Evolutionary conservation across 2,329 filamentous ascomycete species (phyloP).

Genomic region (Botrytis fragariae): DNA sequence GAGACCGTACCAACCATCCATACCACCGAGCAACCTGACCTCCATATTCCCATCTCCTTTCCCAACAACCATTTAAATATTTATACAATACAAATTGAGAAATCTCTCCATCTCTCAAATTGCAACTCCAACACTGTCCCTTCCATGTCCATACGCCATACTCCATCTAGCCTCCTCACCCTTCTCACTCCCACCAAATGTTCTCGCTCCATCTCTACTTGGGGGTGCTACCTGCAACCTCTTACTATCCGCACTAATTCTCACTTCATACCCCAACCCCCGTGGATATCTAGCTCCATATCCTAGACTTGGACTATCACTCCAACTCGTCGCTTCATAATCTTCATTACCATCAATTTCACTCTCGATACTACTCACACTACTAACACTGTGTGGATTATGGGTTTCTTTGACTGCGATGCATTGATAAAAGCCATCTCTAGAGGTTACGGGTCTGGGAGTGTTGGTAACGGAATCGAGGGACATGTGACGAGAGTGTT

Average conservation of each 20-base stretch:
- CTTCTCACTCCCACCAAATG: conserved; percentile 40
- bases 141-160: conserved; percentile 32
- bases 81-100: background rate
- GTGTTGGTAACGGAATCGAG: conserved; percentile 54
- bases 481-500: conserved; percentile 43
- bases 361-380: conserved; percentile 4
- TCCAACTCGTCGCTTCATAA: conserved; percentile 19
- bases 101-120: conserved; percentile 36
- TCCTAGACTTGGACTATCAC: conserved; percentile 12
- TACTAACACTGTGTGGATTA: background rate
- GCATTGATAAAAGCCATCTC: conserved; percentile 59
- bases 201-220: background rate
- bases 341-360: conserved; percentile 13
- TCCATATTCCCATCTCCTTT: background rate
- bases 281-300: background rate
- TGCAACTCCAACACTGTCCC: conserved; percentile 47
- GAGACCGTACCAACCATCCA: background rate
- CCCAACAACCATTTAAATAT: background rate
- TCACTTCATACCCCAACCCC: background rate
- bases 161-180: conserved; percentile 38
- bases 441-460: conserved; percentile 50
- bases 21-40: background rate
- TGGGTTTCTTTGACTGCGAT: conserved; percentile 38
- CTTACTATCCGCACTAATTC: conserved; percentile 3
- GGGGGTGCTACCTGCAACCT: background rate